Evolutionary conservation across 2,329 filamentous ascomycete species (phyloP).

Genomic region (Fusarium pseudoanthophilum): DNA sequence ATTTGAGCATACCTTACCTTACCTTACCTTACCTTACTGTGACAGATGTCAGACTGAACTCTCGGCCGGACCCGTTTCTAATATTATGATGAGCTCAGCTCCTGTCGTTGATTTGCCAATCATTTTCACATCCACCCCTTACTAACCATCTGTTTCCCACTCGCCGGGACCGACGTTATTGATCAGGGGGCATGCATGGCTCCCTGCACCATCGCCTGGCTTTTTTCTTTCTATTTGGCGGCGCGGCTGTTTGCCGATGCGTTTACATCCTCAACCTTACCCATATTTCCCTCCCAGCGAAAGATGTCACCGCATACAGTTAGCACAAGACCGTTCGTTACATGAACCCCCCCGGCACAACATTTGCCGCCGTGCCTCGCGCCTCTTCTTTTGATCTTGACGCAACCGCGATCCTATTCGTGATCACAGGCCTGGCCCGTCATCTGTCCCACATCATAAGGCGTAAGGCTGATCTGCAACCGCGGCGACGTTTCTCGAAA

Average conservation of each 20-base stretch:
- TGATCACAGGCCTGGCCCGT: conserved; percentile 27
- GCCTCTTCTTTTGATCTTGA: conserved; percentile 24
- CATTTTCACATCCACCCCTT: conserved; percentile 6
- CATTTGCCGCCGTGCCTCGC: conserved; percentile 24
- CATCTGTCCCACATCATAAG: conserved; percentile 24
- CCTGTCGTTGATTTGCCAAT: conserved; percentile 20
- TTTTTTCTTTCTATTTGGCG: conserved; percentile 11
- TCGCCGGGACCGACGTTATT: conserved; percentile 1
- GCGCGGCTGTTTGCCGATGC: conserved; percentile 29
- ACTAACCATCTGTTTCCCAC: conserved; percentile 8
- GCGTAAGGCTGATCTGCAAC: conserved; percentile 40
- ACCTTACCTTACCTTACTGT: not conserved
- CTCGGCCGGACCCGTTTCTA: conserved; percentile 30
- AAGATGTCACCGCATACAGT: conserved; percentile 38
- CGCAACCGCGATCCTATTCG: conserved; percentile 28
- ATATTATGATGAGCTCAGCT: conserved; percentile 22
- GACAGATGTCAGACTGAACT: conserved; percentile 19
- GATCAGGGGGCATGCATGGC: conserved; percentile 6
- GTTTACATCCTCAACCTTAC: conserved; percentile 4
- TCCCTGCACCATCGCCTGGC: conserved; percentile 3
- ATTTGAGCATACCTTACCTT: not conserved
- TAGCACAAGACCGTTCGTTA: conserved; percentile 25
- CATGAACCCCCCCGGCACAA: not conserved
- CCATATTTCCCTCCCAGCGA: conserved; percentile 14
- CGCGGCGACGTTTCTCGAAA: conserved; percentile 22